phyloP scores from a whole-genome alignment of 1,284 basidiomycete genomes.

The Ustilago xerochloae region DNA sequence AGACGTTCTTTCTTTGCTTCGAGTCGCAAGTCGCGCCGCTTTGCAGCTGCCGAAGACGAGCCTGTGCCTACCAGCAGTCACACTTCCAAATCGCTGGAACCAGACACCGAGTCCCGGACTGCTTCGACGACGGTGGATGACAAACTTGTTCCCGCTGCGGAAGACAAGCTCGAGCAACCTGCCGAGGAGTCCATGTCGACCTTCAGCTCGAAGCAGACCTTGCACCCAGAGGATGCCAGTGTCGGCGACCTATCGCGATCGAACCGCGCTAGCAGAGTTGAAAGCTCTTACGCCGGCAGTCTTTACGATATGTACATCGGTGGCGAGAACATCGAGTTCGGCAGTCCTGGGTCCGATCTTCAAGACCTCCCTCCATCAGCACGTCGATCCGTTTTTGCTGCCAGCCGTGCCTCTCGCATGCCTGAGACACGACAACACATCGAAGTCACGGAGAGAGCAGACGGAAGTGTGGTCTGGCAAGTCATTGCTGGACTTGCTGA shows the following conservation, averaged over 20 bases:
- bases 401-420: slow-evolving; percentile 8
- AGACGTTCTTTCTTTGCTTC: slow-evolving; percentile 41
- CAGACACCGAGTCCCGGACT: neutral
- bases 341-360: slow-evolving; percentile 16
- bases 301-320: slow-evolving; percentile 59
- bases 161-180: neutral
- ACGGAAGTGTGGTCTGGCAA: slow-evolving; percentile 63
- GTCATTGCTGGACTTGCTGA: slow-evolving; percentile 60
- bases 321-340: slow-evolving; percentile 18
- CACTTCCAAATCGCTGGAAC: neutral
- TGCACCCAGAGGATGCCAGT: slow-evolving; percentile 16
- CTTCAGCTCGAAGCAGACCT: slow-evolving; percentile 13
- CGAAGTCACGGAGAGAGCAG: slow-evolving; percentile 62
- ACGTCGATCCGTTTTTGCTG: slow-evolving; percentile 1
- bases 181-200: slow-evolving; percentile 11
- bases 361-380: neutral
- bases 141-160: neutral
- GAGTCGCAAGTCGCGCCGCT: slow-evolving; percentile 46
- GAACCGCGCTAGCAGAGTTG: slow-evolving; percentile 19
- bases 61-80: slow-evolving; percentile 18
- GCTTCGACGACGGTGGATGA: neutral
- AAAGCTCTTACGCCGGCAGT: slow-evolving; percentile 55
- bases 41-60: slow-evolving; percentile 22
- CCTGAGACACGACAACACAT: slow-evolving; percentile 45
- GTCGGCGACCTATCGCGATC: neutral